Base-by-base conservation (phyloP, 352 stramenopile species). In the Pythium rishiriense region DNA sequence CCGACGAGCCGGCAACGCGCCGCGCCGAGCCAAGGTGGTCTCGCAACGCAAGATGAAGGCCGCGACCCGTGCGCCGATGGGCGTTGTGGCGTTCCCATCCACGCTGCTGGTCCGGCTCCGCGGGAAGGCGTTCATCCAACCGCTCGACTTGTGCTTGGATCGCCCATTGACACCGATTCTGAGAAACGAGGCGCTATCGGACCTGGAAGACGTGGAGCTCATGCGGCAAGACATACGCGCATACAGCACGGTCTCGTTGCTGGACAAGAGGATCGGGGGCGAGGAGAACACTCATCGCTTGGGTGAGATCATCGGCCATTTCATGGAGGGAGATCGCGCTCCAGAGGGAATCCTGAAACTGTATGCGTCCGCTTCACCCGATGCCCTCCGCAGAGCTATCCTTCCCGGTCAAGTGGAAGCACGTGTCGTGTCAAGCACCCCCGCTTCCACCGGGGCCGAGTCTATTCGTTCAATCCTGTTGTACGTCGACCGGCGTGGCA, bases 91-190 rank as follows among this genome's bases (percentile, higher is more conserved):
- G n/a, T 69, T 24, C 51, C 54, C 62, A 6, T 60, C 55, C 1
- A 22, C 50, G 7, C 24, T 65, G 1, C 37, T 65, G 1, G 14
- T 70, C 4, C 64, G 56, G 2, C n/a, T 60, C 1, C 41, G 37
- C 2, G 57, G 64, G 5, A 37, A 46, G 31, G 52, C 59, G 2
- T 35, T 28, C 7, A n/a, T 66, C 1, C 9, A 24, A 37, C 42
- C 64, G 24, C 62, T 70, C 19, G 52, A 57, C 5, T 37, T 65
- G 11, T 64, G 57, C 21, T 17, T 58, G 15, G 64, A 70, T 41
- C 49, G 49, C 5, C 56, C 39, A 1, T 14, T 70, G 14, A 62
- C 57, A 28, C 54, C 33, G 15, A 51, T 70, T 4, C 42, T 70
- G 39, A 51, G n/a, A 39, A 64, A 62, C 28, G n/a, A 66, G 22